Conservation (phyloP, 805 yeast species). For the Kuraishia capsulata region DNA sequence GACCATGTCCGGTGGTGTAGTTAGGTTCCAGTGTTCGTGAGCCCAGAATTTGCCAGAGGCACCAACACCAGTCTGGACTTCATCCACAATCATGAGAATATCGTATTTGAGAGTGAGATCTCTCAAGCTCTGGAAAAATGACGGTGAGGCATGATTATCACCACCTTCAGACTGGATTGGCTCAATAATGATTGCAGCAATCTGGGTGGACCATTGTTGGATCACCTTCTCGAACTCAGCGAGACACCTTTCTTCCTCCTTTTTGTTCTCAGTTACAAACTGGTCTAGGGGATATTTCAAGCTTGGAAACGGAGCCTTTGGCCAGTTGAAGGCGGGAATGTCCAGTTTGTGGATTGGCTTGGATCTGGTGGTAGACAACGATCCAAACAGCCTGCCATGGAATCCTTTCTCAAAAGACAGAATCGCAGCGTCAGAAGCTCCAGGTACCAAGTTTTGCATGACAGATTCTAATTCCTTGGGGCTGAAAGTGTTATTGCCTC, state of each 20-base stretch:
- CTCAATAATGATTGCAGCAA: conserved; percentile 47
- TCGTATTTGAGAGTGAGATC: conserved; percentile 48
- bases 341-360: conserved; percentile 51
- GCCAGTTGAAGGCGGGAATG: conserved; percentile 54
- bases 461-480: conserved; percentile 35
- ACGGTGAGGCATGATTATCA: conserved; percentile 59
- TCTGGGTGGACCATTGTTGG: conserved; percentile 27
- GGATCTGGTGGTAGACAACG: conserved; percentile 45
- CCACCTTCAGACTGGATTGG: conserved; percentile 73
- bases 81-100: conserved; percentile 56
- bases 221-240: conserved; percentile 31
- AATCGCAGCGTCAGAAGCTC: conserved; percentile 42
- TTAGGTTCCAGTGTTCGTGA: conserved; percentile 57
- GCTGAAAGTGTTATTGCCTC: conserved; percentile 35
- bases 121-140: conserved; percentile 55
- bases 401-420: conserved; percentile 45
- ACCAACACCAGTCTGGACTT: conserved; percentile 70
- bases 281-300: conserved; percentile 78
- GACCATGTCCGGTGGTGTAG: conserved; percentile 58
- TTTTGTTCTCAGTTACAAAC: conserved; percentile 39
- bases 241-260: conserved; percentile 40
- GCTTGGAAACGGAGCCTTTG: conserved; percentile 60
- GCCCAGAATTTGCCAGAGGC: conserved; percentile 70
- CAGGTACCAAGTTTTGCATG: conserved; percentile 45
- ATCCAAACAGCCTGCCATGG: conserved; percentile 50